These are phyloP conservation scores for Coix lacrymajobi DNA, from an alignment of 176 grass and related monocot species.

Conservation along the genomic window DNA sequence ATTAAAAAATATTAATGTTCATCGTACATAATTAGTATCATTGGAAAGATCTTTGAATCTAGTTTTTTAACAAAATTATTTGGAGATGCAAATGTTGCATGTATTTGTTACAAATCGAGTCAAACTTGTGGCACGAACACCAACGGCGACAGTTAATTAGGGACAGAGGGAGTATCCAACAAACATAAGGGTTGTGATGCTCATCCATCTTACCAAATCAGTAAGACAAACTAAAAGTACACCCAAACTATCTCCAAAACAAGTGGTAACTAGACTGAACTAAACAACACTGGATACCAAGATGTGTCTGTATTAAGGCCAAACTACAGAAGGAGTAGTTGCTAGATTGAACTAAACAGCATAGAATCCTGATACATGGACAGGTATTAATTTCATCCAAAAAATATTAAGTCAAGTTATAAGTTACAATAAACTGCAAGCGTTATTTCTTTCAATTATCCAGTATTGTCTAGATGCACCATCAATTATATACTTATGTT, in stretches of 20 bases:
- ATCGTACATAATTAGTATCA: too few species aligned
- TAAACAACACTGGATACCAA: not conserved
- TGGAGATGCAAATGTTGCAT: too few species aligned
- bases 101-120: too few species aligned
- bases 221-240: not conserved
- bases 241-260: not conserved
- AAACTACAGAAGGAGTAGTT: not conserved
- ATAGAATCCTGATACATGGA: not conserved
- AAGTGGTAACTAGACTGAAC: not conserved
- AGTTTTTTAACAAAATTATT: too few species aligned
- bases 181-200: not conserved
- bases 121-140: too few species aligned
- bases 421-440: conserved; percentile 2
- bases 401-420: not conserved
- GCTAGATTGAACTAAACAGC: not conserved
- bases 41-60: too few species aligned
- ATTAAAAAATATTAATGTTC: too few species aligned
- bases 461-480: not conserved
- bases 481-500: not conserved
- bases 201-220: conserved; percentile 14
- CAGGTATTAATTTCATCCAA: not conserved
- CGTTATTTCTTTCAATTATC: not conserved
- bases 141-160: too few species aligned
- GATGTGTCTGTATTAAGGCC: not conserved
- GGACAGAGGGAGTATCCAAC: too few species aligned